These are phyloP conservation scores for Chimonanthus salicifolius DNA, from an alignment of 164 flowering plant species.

Conservation along the genomic window DNA sequence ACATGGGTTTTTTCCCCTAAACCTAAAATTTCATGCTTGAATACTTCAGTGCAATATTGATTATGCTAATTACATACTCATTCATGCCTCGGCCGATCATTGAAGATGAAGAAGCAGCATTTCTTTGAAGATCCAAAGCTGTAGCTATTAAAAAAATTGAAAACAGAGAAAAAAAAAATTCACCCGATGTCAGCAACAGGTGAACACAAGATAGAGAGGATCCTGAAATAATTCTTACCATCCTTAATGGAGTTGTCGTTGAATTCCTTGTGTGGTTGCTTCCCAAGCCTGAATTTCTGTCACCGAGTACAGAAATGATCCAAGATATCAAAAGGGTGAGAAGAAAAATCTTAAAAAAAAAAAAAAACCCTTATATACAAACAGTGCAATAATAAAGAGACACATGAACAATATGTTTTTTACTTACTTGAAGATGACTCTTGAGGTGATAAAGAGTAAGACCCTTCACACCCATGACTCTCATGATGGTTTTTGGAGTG, in stretches of 20 bases:
- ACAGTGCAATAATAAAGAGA: conserved; percentile 5
- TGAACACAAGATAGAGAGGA: too few species aligned
- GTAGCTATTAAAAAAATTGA: conserved; percentile 33
- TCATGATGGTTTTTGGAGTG: conserved; percentile 99
- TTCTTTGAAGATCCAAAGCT: conserved; percentile 73
- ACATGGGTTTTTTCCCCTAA: neutral
- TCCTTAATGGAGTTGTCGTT: conserved; percentile 84
- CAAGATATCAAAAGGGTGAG: neutral
- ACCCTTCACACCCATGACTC: conserved; percentile 99
- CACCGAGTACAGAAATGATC: neutral
- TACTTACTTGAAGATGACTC: conserved; percentile 93
- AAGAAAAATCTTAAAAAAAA: neutral
- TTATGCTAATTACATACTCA: conserved; percentile 48
- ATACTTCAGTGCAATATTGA: too few species aligned
- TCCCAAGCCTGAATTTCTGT: conserved; percentile 98
- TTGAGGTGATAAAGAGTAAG: conserved; percentile 98
- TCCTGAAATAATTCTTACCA: conserved; percentile 11
- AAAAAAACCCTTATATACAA: neutral
- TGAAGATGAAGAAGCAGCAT: conserved; percentile 67
- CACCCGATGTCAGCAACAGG: neutral
- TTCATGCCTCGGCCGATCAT: conserved; percentile 68
- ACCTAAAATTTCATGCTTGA: too few species aligned
- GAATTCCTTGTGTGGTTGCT: conserved; percentile 99
- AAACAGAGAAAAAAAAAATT: neutral
- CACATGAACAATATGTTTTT: neutral